Evolutionary conservation across 179 eudicot species (phyloP).

Genomic region (Corrigiola litoralis): DNA sequence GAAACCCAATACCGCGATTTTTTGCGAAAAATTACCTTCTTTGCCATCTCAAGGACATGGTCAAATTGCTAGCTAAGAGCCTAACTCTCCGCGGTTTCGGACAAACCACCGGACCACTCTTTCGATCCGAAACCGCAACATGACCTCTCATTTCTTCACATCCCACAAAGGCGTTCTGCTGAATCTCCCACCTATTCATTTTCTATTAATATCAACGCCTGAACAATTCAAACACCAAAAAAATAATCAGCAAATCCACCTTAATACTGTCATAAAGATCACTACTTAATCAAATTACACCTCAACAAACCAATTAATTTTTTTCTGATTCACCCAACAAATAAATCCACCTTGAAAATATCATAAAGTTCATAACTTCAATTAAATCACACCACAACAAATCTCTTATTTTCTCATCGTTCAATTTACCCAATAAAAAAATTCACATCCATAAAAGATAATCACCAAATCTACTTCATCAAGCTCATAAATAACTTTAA

Average conservation of each 20-base stretch:
- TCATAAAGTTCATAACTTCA: too few relatives aligned
- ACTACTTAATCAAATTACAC: too few relatives aligned
- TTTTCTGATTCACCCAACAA: too few relatives aligned
- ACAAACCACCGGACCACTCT: conserved; percentile 40
- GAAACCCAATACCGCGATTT: background rate
- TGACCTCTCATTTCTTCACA: conserved; percentile 37
- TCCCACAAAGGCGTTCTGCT: conserved; percentile 26
- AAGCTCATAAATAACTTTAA: too few relatives aligned
- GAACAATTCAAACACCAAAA: too few relatives aligned
- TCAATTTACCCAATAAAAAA: background rate
- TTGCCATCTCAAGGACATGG: conserved; percentile 41
- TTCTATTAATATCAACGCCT: conserved; percentile 3
- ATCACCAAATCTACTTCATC: too few relatives aligned
- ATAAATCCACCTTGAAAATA: too few relatives aligned
- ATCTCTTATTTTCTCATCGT: background rate
- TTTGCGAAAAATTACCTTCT: conserved; percentile 36
- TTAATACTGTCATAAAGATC: too few relatives aligned
- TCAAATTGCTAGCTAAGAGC: conserved; percentile 25
- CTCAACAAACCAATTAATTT: too few relatives aligned
- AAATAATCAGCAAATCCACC: too few relatives aligned
- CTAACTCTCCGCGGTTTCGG: conserved; percentile 50
- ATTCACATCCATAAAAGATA: conserved; percentile 10
- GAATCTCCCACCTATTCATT: conserved; percentile 44
- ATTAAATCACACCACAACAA: too few relatives aligned
- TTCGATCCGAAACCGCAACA: conserved; percentile 23